These are phyloP conservation scores for Clonostachys solani DNA, from an alignment of 2,329 filamentous ascomycete genomes.

Conservation along the genomic window DNA sequence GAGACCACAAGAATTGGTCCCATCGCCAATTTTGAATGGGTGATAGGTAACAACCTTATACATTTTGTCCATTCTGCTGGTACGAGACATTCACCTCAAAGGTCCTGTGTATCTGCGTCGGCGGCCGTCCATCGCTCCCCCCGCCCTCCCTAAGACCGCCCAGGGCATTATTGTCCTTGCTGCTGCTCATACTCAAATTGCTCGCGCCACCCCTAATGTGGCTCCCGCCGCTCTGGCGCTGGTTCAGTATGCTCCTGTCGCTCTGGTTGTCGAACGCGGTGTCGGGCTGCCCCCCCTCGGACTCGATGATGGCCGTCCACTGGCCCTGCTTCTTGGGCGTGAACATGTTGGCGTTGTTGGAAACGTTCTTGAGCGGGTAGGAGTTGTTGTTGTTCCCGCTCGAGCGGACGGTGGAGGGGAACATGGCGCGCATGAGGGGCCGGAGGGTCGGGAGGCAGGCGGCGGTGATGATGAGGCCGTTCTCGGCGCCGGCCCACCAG, in stretches of 20 bases:
- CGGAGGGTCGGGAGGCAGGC: constrained; percentile 5
- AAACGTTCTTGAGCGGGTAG: neutral
- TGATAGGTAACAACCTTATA: neutral
- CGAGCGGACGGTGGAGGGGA: neutral
- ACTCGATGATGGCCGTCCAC: constrained; percentile 1
- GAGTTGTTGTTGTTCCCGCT: neutral
- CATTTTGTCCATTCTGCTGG: neutral
- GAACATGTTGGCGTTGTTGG: neutral
- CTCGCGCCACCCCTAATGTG: neutral
- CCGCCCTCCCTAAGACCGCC: no score
- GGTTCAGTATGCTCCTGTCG: neutral
- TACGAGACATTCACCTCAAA: neutral
- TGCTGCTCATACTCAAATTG: no score
- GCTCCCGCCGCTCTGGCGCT: neutral
- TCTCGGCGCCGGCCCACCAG: constrained; percentile 11
- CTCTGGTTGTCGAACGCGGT: neutral
- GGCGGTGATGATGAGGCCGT: constrained; percentile 11
- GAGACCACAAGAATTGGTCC: no score
- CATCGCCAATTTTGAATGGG: no score
- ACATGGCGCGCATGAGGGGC: neutral
- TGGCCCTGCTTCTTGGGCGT: neutral
- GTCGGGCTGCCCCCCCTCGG: neutral
- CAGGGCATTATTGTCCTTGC: no score
- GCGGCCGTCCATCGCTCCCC: no score
- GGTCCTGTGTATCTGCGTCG: no score